Conservation (phyloP, 768 basidiomycete genomes). For the Phlebiopsis flavidoalba region DNA sequence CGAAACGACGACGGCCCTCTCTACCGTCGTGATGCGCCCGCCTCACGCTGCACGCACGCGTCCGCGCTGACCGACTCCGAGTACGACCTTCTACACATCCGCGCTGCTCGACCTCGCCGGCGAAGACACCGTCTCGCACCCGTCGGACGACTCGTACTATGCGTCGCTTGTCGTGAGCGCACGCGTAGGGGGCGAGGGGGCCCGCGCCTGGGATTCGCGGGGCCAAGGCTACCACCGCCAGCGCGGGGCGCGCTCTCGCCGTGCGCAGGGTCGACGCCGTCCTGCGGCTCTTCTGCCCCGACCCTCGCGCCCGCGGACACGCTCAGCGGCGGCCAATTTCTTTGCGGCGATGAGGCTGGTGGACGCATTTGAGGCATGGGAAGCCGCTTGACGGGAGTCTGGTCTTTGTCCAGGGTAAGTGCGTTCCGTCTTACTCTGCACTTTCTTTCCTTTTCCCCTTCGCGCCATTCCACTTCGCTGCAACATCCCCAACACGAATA, state of each 20-base stretch:
- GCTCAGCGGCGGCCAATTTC: conserved; percentile 66
- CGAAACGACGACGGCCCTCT: not conserved
- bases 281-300: conserved; percentile 57
- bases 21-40: conserved; percentile 31
- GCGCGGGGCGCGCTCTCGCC: conserved; percentile 34
- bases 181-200: too few relatives aligned
- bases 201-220: conserved; percentile 68
- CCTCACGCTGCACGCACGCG: conserved; percentile 63
- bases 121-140: conserved; percentile 15
- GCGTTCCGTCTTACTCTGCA: not conserved
- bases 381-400: conserved; percentile 58
- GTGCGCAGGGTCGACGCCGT: conserved; percentile 56
- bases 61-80: conserved; percentile 70
- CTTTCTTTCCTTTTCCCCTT: not conserved
- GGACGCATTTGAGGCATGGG: conserved; percentile 52
- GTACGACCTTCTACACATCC: conserved; percentile 60
- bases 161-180: conserved; percentile 49
- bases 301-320: conserved; percentile 45
- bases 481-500: not conserved
- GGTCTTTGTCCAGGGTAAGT: conserved; percentile 73
- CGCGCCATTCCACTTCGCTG: not conserved
- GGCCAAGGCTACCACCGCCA: conserved; percentile 51
- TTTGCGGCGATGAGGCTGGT: conserved; percentile 70
- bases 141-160: conserved; percentile 40
- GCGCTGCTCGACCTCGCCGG: conserved; percentile 41